A percentile compares a stretch with the other conserved stretches of the same genome.
phyloP scores from a whole-genome alignment of 805 yeast species.

The Yarrowia sp. region DNA sequence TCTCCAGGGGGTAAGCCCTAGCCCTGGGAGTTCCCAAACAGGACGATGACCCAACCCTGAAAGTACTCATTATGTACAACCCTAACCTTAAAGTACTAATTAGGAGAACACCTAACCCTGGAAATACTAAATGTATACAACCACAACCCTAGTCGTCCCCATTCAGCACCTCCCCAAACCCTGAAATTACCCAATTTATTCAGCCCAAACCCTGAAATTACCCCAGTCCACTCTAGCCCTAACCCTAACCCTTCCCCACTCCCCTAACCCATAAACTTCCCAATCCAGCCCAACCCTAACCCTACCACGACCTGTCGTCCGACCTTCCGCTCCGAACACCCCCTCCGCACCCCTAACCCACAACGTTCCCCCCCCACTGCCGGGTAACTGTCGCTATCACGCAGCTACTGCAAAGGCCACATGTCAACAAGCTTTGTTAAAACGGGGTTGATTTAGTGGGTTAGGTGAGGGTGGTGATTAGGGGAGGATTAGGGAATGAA shows the following conservation, averaged over 20 bases:
- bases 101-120: too few relatives aligned
- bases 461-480: background rate
- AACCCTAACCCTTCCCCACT: constrained; percentile 3
- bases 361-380: background rate
- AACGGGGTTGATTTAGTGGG: background rate
- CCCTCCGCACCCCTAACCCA: constrained; percentile 25
- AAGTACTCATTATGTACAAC: too few relatives aligned
- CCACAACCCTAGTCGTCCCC: too few relatives aligned
- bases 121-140: too few relatives aligned
- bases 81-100: too few relatives aligned
- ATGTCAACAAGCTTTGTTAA: constrained; percentile 2
- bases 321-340: background rate
- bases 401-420: background rate
- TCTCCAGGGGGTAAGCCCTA: too few relatives aligned
- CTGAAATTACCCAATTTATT: too few relatives aligned
- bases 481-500: too few relatives aligned
- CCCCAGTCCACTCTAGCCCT: background rate
- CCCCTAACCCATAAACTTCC: background rate
- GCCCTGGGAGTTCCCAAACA: too few relatives aligned
- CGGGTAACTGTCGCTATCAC: background rate
- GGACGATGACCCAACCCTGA: too few relatives aligned
- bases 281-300: background rate
- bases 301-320: background rate
- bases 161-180: too few relatives aligned
- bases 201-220: background rate